Percentiles rank a stretch among this genome's conserved stretches.
phyloP scores from a whole-genome alignment of 2,329 filamentous ascomycete genomes.

The Escovopsis sp. region DNA sequence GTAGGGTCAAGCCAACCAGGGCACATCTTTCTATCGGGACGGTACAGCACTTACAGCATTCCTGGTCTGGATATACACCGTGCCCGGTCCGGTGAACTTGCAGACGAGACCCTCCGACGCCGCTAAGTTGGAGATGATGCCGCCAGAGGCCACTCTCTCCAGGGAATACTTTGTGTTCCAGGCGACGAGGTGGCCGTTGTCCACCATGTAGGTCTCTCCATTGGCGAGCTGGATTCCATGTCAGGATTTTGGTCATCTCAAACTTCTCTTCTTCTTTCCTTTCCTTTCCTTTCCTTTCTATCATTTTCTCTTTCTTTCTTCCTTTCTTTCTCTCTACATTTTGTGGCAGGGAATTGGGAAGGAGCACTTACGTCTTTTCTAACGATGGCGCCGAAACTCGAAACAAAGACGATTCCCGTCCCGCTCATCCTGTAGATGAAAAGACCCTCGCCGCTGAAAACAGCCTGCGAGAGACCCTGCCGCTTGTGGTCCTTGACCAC shows the following conservation, averaged over 20 bases:
- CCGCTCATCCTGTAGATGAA: conserved; percentile 83
- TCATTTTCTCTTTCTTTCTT: no score
- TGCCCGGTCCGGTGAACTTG: conserved; percentile 85
- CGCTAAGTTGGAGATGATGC: conserved; percentile 75
- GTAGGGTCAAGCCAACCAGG: background rate
- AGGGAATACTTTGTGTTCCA: conserved; percentile 95
- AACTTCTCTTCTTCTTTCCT: background rate
- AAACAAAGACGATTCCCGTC: conserved; percentile 71
- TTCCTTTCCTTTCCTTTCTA: no score
- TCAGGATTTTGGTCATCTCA: conserved; percentile 3
- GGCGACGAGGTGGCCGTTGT: conserved; percentile 85
- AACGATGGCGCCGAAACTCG: conserved; percentile 89
- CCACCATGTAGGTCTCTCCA: conserved; percentile 79
- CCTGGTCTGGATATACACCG: conserved; percentile 82
- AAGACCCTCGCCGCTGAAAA: conserved; percentile 86
- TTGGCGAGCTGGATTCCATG: conserved; percentile 31
- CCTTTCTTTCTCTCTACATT: no score
- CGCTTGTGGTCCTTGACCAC: conserved; percentile 76
- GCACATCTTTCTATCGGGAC: background rate
- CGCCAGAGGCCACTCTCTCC: conserved; percentile 78
- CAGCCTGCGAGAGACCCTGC: conserved; percentile 74
- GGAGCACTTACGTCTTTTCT: conserved; percentile 77
- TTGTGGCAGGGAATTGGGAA: no score
- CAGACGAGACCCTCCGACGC: conserved; percentile 83
- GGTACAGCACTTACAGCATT: conserved; percentile 48